phyloP scores from a whole-genome alignment of 371 early-diverging fungal genomes.

The Mortierella sp. region DNA sequence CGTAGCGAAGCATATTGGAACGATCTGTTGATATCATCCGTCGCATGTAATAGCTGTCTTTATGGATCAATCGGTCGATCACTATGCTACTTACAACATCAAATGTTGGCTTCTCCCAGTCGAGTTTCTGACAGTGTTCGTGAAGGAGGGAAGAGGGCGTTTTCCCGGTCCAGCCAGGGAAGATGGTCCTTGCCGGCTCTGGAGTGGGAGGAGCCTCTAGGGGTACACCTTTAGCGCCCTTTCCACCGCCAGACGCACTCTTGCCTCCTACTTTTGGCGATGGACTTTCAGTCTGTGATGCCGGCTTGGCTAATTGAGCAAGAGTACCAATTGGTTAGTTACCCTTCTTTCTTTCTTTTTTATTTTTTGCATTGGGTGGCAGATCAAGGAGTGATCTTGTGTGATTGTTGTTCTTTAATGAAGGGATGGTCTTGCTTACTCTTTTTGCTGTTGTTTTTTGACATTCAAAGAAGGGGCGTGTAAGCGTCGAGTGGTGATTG shows the following conservation, averaged over 20 bases:
- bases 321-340: not conserved
- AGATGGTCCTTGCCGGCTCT: conserved; percentile 60
- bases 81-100: conserved; percentile 59
- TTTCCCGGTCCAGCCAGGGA: conserved; percentile 90
- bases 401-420: not conserved
- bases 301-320: conserved; percentile 28
- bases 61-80: not conserved
- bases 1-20: not conserved
- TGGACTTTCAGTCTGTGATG: not conserved
- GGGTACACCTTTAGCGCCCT: conserved; percentile 23
- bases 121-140: conserved; percentile 83
- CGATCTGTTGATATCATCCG: not conserved
- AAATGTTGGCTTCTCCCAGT: conserved; percentile 84
- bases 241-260: conserved; percentile 10
- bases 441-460: conserved; percentile 41
- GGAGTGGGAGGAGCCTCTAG: conserved; percentile 34
- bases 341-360: too few relatives aligned
- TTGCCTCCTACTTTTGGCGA: conserved; percentile 20
- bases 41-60: not conserved
- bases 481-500: not conserved
- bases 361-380: not conserved
- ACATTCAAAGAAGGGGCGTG: conserved; percentile 21
- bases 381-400: not conserved
- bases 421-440: conserved; percentile 5
- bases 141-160: conserved; percentile 84